Base-by-base conservation (phyloP, 495 filamentous ascomycete species). In the Aspergillus nidulans region DNA sequence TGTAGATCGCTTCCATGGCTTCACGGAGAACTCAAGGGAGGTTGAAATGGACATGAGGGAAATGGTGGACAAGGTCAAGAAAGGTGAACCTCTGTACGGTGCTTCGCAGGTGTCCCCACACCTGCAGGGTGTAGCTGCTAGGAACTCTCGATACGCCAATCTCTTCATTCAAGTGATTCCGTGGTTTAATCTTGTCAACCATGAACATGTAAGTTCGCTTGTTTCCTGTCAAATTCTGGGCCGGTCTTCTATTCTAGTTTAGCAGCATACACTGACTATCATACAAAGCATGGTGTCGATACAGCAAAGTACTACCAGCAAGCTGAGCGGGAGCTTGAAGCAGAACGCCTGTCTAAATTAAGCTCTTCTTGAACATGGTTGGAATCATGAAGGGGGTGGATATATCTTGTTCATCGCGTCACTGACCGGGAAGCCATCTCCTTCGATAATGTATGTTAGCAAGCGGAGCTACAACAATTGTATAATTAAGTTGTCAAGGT, bases 171-270 rank as follows among this genome's bases (percentile, higher is more conserved):
- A 90, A 63, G 81, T 94, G 39, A 64, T 98, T 26, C 94, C 94
- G 18, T 96, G 90, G 94, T 89, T 95, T 77, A 98, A 98, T 77
- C 82, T 97, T 70, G 92, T 96, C 57, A 97, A 98, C 70, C 94
- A 98, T 74, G 86, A 84, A 62, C 90, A 87, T 72, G 85, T 86
- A 67, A 63, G 45, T 59, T 21, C n/a, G 12, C 30, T 25, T 28
- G 18, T 19, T n/a, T n/a, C n/a, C n/a, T n/a, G n/a, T n/a, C n/a
- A n/a, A 38, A 21, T 25, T 24, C 16, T n/a, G 5, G 13, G 20
- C 20, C n/a, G 8, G 19, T 44, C n/a, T 4, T 20, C 19, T 36
- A 28, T 43, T 40, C 40, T 15, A 9, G 18, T 40, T 20, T 39
- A 39, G 36, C 13, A 46, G 39, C 23, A 54, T 45, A 41, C n/a